phyloP scores from a whole-genome alignment of 2,329 filamentous ascomycete genomes.

The Exserohilum turcica region DNA sequence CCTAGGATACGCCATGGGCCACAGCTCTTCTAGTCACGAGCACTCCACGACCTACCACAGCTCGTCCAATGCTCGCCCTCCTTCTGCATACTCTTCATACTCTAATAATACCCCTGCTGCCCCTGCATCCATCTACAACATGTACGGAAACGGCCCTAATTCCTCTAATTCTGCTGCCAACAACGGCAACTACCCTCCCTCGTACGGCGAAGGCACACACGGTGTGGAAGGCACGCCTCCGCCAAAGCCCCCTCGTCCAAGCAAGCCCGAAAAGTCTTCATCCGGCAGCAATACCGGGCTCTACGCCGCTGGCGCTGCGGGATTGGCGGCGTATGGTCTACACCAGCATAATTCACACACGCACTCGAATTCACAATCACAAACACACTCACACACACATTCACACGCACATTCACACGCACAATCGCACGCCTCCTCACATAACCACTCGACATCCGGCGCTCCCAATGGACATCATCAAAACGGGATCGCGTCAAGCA shows the following conservation, averaged over 20 bases:
- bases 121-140: slow-evolving; percentile 15
- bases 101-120: slow-evolving; percentile 25
- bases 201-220: slow-evolving; percentile 31
- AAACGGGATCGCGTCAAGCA: slow-evolving; percentile 24
- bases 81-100: slow-evolving; percentile 32
- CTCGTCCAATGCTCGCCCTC: slow-evolving; percentile 31
- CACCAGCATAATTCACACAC: slow-evolving; percentile 47
- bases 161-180: slow-evolving; percentile 37
- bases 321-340: slow-evolving; percentile 54
- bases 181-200: slow-evolving; percentile 38
- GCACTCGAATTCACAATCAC: slow-evolving; percentile 41
- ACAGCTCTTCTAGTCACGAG: slow-evolving; percentile 38
- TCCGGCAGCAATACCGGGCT: slow-evolving; percentile 51
- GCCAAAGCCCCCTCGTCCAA: slow-evolving; percentile 43
- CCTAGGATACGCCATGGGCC: slow-evolving; percentile 49
- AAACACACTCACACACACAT: slow-evolving; percentile 35
- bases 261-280: slow-evolving; percentile 51
- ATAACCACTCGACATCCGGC: slow-evolving; percentile 37
- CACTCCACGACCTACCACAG: slow-evolving; percentile 32
- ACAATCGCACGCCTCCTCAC: too few relatives aligned
- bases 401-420: slow-evolving; percentile 20
- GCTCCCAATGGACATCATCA: slow-evolving; percentile 34
- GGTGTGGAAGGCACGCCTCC: slow-evolving; percentile 31
- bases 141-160: slow-evolving; percentile 40
- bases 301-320: slow-evolving; percentile 54